phyloP scores from a whole-genome alignment of 345 rosid species.

The Lepidium africanum region DNA sequence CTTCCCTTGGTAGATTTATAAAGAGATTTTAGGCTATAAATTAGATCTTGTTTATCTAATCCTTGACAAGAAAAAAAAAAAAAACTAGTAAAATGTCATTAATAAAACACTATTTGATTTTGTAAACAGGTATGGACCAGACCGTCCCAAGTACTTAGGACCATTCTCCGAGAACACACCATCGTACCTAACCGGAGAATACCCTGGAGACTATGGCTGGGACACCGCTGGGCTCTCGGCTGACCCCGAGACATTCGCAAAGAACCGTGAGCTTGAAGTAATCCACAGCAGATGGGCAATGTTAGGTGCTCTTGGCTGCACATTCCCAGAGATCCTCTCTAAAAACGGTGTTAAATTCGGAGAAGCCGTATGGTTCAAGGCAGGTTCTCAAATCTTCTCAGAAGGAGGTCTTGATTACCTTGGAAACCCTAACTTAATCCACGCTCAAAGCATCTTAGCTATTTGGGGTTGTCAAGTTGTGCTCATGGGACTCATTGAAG shows the following conservation, averaged over 20 bases:
- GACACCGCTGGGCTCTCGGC: slow-evolving; percentile 97
- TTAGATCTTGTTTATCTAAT: too few species aligned
- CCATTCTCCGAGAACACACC: slow-evolving; percentile 97
- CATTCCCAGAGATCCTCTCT: slow-evolving; percentile 80
- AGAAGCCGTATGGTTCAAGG: slow-evolving; percentile 97
- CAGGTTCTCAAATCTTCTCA: slow-evolving; percentile 86
- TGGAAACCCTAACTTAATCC: slow-evolving; percentile 92
- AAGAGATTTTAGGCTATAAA: too few species aligned
- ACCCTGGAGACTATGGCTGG: slow-evolving; percentile 96
- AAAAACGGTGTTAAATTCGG: slow-evolving; percentile 88
- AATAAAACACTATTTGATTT: background rate
- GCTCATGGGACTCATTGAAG: slow-evolving; percentile 93
- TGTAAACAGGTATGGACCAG: slow-evolving; percentile 85
- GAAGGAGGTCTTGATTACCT: slow-evolving; percentile 96
- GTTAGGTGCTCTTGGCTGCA: slow-evolving; percentile 91
- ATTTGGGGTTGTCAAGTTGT: slow-evolving; percentile 93
- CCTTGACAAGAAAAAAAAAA: too few species aligned
- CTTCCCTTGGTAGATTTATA: too few species aligned
- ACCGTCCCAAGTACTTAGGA: slow-evolving; percentile 94
- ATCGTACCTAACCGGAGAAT: slow-evolving; percentile 87
- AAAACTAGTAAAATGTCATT: too few species aligned
- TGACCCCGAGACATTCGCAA: slow-evolving; percentile 92
- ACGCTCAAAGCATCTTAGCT: slow-evolving; percentile 94
- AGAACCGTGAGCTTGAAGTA: slow-evolving; percentile 96
- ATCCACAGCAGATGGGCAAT: slow-evolving; percentile 98